A percentile compares a stretch with the other conserved stretches of the same genome.
phyloP scores from a whole-genome alignment of 164 flowering plant species.

The Euptelea pleiosperma region DNA sequence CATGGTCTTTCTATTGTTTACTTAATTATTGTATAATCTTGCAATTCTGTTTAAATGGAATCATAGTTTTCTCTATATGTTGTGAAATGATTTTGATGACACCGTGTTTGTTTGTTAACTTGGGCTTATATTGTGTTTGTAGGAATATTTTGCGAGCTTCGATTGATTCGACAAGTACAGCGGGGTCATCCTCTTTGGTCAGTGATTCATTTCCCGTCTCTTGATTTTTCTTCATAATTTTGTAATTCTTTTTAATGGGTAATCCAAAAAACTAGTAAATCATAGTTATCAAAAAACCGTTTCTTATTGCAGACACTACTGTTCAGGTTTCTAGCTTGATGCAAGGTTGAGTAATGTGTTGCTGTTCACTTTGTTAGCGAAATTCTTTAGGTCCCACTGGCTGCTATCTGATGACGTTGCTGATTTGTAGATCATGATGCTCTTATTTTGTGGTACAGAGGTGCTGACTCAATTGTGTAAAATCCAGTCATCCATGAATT shows the following conservation, averaged over 20 bases:
- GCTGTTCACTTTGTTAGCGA: not conserved
- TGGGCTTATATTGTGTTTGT: constrained; percentile 3
- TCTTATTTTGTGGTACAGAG: too few relatives aligned
- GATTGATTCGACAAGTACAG: constrained; percentile 29
- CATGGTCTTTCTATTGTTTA: not conserved
- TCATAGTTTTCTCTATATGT: not conserved
- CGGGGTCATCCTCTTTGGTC: constrained; percentile 35
- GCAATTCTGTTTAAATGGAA: not conserved
- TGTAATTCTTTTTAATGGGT: not conserved
- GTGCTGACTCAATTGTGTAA: too few relatives aligned
- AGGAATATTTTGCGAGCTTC: constrained; percentile 39
- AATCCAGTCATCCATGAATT: too few relatives aligned
- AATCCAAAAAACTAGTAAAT: too few relatives aligned
- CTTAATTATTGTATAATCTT: not conserved
- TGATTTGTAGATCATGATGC: too few relatives aligned
- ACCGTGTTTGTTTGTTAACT: not conserved
- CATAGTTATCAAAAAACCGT: too few relatives aligned
- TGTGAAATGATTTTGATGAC: not conserved
- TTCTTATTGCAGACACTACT: too few relatives aligned
- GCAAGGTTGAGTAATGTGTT: not conserved
- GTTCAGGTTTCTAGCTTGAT: not conserved
- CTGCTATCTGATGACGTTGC: too few relatives aligned
- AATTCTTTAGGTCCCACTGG: not conserved
- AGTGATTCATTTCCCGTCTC: constrained; percentile 16
- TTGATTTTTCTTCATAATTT: not conserved